Evolutionary conservation across 2,329 filamentous ascomycete genomes (phyloP).

Genomic region (Ceratocystis albifundus): DNA sequence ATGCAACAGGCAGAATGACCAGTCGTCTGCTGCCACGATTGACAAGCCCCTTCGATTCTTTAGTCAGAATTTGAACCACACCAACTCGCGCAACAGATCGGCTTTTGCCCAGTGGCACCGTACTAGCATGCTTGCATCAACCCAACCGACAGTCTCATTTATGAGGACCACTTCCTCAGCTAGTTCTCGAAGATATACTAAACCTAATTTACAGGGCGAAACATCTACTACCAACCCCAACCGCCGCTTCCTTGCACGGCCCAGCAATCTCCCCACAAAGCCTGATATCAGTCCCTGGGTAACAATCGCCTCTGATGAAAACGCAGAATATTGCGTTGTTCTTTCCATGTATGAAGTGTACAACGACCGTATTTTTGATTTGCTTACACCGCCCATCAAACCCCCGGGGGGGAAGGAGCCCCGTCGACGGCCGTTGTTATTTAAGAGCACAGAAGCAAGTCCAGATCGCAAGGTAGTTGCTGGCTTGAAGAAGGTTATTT

Average conservation of each 20-base stretch:
- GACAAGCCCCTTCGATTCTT: background rate
- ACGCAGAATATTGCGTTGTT: slow-evolving; percentile 73
- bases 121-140: background rate
- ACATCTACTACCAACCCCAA: slow-evolving; percentile 41
- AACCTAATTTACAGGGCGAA: slow-evolving; percentile 40
- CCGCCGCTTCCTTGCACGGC: slow-evolving; percentile 53
- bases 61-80: background rate
- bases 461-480: slow-evolving; percentile 91
- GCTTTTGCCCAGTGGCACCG: slow-evolving; percentile 1
- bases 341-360: slow-evolving; percentile 99
- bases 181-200: slow-evolving; percentile 39
- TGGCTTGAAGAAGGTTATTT: slow-evolving; percentile 81
- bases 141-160: background rate
- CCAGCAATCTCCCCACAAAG: slow-evolving; percentile 57
- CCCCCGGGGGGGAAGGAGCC: slow-evolving; percentile 1
- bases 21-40: background rate
- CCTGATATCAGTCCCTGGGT: slow-evolving; percentile 67
- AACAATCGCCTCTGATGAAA: slow-evolving; percentile 46
- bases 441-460: slow-evolving; percentile 81
- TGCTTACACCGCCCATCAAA: slow-evolving; percentile 53
- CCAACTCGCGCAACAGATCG: background rate
- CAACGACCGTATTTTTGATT: slow-evolving; percentile 94
- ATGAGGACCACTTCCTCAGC: slow-evolving; percentile 37
- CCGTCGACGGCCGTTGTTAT: slow-evolving; percentile 69
- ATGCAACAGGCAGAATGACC: background rate